Evolutionary conservation across 2,329 filamentous ascomycete genomes (phyloP).

Genomic region (Aspergillus eucalypticola): DNA sequence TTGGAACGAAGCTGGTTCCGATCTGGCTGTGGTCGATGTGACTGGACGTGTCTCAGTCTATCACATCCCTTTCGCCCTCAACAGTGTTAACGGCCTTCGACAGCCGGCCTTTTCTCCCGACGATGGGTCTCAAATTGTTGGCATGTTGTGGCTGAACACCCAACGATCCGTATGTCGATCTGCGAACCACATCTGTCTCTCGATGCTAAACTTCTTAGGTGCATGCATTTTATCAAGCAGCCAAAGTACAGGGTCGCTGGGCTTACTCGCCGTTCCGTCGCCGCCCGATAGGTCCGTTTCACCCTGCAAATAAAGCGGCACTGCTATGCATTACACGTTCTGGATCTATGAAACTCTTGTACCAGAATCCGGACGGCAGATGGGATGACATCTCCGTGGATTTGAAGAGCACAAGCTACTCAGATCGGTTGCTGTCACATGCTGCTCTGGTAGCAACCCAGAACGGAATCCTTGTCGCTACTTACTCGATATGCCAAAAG

Average conservation of each 20-base stretch:
- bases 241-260: conserved; percentile 65
- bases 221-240: conserved; percentile 57
- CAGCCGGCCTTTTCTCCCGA: conserved; percentile 66
- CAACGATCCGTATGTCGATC: conserved; percentile 49
- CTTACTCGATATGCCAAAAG: conserved; percentile 61
- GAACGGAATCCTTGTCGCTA: conserved; percentile 50
- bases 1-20: conserved; percentile 76
- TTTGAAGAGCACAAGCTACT: conserved; percentile 69
- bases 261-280: conserved; percentile 67
- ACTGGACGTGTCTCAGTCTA: conserved; percentile 76
- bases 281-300: conserved; percentile 69
- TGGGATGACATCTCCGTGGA: conserved; percentile 74
- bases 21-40: conserved; percentile 80
- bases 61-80: conserved; percentile 69
- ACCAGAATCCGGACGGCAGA: conserved; percentile 70
- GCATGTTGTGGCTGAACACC: conserved; percentile 78
- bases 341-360: conserved; percentile 73
- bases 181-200: background rate
- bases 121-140: conserved; percentile 75
- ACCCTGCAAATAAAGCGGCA: conserved; percentile 67
- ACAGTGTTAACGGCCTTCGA: conserved; percentile 65
- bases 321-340: conserved; percentile 74
- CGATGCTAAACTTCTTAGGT: conserved; percentile 30
- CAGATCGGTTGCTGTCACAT: conserved; percentile 77
- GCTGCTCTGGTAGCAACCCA: conserved; percentile 74